Evolutionary conservation across 805 yeast genomes (phyloP), one percentile per base, ranked within the genome.

Genomic region (Wickerhamiella slavikovae): DNA sequence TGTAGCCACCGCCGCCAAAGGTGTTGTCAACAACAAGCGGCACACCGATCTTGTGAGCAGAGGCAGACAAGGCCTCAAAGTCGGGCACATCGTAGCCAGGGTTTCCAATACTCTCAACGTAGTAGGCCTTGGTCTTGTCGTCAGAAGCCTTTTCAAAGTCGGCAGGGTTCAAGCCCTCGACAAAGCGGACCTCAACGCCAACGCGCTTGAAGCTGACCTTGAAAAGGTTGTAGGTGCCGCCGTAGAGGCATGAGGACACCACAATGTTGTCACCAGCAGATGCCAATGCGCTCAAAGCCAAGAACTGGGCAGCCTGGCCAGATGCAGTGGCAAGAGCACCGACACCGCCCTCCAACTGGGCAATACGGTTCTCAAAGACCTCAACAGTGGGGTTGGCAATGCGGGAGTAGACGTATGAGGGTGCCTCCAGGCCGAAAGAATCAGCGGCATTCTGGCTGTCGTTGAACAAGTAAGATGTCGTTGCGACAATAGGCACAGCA

Each of bases 151-250:
- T 63, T 39, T 65, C 83, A 48, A 80, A 72, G 35, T 70, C 76
- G 35, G 67, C 82, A 32, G 71, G 62, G 21, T 56, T 50, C 48
- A 80, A 92, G 43, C 93, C 93, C 23, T 71, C 55, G 30, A 82
- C 93, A 46, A 83, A 83, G 46, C 82, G 66, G 30, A 77, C 65
- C 47, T 76, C 80, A 41, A 85, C 74, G 19, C 94, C 94, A 31
- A 82, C 59, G 48, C 91, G 68, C 56, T 78, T 77, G 63, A 85
- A 76, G 15, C 89, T 72, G 41, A 80, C 91, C 54, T 80, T 82
- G 63, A 85, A 78, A 52, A 85, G 93, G 52, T 85, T 85, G 59
- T 74, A 82, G 34, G 95, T 83, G 45, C 98, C 98, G 41, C 98
- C 98, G 50, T 89, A 85, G 37, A 85, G 60, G 60, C 50, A 79